These are phyloP conservation scores for Pyrus communis DNA, from an alignment of 306 rosid species.

Conservation along the genomic window DNA sequence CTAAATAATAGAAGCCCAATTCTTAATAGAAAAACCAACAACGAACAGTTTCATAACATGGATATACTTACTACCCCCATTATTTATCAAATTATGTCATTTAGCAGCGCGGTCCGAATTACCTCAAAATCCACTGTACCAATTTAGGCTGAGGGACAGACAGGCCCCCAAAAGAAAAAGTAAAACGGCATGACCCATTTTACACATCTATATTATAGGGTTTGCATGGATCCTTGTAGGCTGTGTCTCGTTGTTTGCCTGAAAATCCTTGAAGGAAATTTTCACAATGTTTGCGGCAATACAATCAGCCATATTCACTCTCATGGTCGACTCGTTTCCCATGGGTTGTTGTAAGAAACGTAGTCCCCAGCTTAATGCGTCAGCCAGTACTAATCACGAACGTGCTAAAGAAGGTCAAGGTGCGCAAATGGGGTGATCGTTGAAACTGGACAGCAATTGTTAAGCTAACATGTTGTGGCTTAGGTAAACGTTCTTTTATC, in stretches of 20 bases:
- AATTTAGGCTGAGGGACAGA: not conserved
- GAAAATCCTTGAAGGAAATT: too few species aligned
- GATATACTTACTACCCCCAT: not conserved
- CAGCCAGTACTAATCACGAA: too few species aligned
- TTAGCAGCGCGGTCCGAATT: not conserved
- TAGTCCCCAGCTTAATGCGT: too few species aligned
- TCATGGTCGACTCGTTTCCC: not conserved
- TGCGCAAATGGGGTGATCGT: too few species aligned
- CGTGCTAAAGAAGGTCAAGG: too few species aligned
- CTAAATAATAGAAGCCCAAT: too few species aligned
- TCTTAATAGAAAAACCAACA: not conserved
- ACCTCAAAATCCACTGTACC: not conserved
- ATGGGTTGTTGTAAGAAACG: not conserved
- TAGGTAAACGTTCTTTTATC: not conserved
- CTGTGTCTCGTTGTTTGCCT: too few species aligned
- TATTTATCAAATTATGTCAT: not conserved
- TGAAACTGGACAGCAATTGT: too few species aligned
- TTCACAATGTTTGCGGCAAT: not conserved
- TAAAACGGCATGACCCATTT: not conserved
- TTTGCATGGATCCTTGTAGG: not conserved
- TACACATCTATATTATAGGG: too few species aligned
- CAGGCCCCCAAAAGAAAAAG: not conserved
- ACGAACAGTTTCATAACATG: not conserved
- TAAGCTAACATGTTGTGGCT: too few species aligned
- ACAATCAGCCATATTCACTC: not conserved